A percentile compares a stretch with the other conserved stretches of the same genome.
Conservation (phyloP, 176 grass and related monocot genomes). For the Bolboschoenus planiculmis region DNA sequence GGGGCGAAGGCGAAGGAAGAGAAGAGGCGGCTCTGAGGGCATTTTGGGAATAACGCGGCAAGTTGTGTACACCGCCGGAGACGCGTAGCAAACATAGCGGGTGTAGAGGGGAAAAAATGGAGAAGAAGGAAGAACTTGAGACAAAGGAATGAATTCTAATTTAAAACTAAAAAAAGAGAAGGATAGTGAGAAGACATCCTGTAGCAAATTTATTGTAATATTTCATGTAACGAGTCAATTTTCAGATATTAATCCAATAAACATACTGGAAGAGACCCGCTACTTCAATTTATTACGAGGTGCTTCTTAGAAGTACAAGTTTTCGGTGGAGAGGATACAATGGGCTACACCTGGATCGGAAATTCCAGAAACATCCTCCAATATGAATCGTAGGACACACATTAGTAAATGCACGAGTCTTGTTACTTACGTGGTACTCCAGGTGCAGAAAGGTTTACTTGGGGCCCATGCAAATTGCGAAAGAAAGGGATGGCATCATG, state of each 20-base stretch:
- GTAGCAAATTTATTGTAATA: not conserved
- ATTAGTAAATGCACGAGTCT: not conserved
- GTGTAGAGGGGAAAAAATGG: conserved; percentile 20
- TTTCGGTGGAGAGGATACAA: not conserved
- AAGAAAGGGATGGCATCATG: not conserved
- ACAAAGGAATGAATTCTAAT: not conserved
- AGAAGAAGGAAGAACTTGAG: conserved; percentile 16
- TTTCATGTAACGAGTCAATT: not conserved
- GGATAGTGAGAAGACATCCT: not conserved
- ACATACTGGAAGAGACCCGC: not conserved
- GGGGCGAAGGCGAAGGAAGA: conserved; percentile 8
- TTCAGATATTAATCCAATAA: too few relatives aligned
- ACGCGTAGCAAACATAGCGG: conserved; percentile 33
- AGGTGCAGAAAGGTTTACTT: not conserved
- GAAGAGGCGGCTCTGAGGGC: conserved; percentile 22
- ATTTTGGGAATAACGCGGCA: conserved; percentile 34
- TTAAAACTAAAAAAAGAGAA: not conserved
- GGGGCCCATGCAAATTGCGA: not conserved
- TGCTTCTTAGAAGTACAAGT: not conserved
- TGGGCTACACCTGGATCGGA: not conserved
- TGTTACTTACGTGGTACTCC: not conserved
- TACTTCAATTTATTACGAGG: not conserved
- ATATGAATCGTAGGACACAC: not conserved
- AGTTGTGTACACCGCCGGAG: conserved; percentile 35
- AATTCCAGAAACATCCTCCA: not conserved